Percentiles rank a stretch among this genome's conserved stretches.
Evolutionary conservation across 2,329 filamentous ascomycete species (phyloP).

Genomic region (Sporothrix brunneoviolacea): DNA sequence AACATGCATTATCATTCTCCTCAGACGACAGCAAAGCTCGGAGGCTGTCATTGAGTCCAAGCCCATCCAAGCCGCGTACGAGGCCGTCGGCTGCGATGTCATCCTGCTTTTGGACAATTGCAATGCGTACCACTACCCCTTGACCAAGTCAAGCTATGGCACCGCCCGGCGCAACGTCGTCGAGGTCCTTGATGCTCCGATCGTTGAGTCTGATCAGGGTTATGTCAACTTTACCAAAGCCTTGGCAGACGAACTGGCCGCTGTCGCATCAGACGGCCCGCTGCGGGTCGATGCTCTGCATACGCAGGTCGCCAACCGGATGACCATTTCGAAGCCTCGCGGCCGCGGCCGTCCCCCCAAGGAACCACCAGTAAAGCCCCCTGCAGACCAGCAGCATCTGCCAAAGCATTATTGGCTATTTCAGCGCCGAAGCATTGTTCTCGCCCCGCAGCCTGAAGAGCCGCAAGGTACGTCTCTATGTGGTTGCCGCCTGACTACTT

Average conservation of each 20-base stretch:
- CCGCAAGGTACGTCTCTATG: conserved; percentile 13
- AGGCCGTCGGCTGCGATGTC: conserved; percentile 14
- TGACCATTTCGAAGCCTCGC: conserved; percentile 12
- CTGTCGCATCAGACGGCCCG: neutral
- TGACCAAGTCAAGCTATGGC: neutral
- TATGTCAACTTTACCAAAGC: conserved; percentile 14
- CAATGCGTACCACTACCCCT: neutral
- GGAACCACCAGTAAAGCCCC: conserved; percentile 2
- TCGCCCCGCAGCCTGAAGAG: conserved; percentile 13
- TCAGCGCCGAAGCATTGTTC: conserved; percentile 15
- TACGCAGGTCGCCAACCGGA: conserved; percentile 9
- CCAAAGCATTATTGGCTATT: conserved; percentile 17
- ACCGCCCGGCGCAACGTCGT: conserved; percentile 11
- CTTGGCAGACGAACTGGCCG: conserved; percentile 15
- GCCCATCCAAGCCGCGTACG: conserved; percentile 16
- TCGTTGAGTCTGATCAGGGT: conserved; percentile 1
- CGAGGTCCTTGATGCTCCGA: conserved; percentile 16
- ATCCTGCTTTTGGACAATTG: conserved; percentile 18
- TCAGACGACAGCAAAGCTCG: conserved; percentile 6
- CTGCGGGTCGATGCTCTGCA: conserved; percentile 9
- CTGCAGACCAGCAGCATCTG: conserved; percentile 9
- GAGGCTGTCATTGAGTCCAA: conserved; percentile 4
- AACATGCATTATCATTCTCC: neutral
- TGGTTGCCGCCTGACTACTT: neutral
- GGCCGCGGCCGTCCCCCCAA: conserved; percentile 16